Evolutionary conservation across 176 grass and related monocot genomes (phyloP).

Genomic region (Aegilops speltoides): DNA sequence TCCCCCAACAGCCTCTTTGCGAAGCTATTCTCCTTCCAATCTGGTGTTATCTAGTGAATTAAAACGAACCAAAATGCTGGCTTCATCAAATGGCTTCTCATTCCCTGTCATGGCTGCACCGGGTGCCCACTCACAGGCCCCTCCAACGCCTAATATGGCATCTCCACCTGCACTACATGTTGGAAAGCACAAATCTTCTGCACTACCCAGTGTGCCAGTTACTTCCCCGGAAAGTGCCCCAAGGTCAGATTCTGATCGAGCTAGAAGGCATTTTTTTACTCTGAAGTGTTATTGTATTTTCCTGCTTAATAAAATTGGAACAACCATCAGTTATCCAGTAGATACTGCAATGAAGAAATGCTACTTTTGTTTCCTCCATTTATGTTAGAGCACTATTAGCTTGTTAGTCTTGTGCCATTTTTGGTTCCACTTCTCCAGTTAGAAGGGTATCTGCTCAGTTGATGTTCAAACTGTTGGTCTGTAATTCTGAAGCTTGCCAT

Average conservation of each 20-base stretch:
- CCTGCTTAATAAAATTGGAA: neutral
- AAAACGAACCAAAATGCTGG: conserved; percentile 21
- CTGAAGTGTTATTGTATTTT: neutral
- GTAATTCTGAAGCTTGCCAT: neutral
- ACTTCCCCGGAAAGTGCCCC: conserved; percentile 1
- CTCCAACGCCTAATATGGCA: conserved; percentile 47
- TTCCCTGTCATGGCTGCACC: conserved; percentile 30
- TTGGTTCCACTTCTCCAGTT: neutral
- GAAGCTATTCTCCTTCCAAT: conserved; percentile 9
- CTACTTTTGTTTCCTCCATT: neutral
- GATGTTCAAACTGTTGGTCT: neutral
- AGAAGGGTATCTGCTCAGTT: neutral
- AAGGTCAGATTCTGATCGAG: conserved; percentile 35
- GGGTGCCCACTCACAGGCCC: conserved; percentile 25
- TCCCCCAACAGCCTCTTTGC: conserved; percentile 9
- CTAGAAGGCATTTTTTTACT: conserved; percentile 3
- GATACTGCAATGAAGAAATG: neutral
- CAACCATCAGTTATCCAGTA: neutral
- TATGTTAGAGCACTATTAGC: neutral
- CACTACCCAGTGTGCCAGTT: conserved; percentile 2
- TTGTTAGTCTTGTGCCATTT: conserved; percentile 1
- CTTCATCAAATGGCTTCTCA: conserved; percentile 36
- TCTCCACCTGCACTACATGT: conserved; percentile 30
- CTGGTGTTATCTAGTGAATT: conserved; percentile 29
- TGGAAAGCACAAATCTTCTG: conserved; percentile 22